Conservation (phyloP, 2,329 filamentous ascomycete species). For the Pseudocercospora cruenta region DNA sequence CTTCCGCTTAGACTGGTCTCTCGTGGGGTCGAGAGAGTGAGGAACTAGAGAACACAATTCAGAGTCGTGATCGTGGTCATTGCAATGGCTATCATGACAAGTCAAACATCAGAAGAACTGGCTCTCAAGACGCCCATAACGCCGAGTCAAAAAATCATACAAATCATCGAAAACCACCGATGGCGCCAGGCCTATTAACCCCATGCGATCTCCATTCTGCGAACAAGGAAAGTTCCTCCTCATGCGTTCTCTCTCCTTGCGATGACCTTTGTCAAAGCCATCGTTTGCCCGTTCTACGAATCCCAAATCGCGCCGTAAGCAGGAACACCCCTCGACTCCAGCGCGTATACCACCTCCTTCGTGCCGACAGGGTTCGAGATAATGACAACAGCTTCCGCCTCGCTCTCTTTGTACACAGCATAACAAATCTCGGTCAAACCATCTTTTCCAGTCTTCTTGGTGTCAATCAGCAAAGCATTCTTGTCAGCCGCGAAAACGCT, state of each 20-base stretch:
- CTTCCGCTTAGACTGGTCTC: not conserved
- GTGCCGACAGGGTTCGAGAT: conserved; percentile 73
- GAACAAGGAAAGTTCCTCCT: not conserved
- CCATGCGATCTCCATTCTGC: no score
- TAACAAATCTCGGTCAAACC: conserved; percentile 64
- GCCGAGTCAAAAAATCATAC: not conserved
- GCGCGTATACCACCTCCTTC: conserved; percentile 67
- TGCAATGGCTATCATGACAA: not conserved
- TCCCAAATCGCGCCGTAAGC: conserved; percentile 79
- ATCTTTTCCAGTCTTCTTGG: conserved; percentile 58
- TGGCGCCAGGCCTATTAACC: not conserved
- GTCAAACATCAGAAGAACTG: not conserved
- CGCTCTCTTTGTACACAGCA: conserved; percentile 50
- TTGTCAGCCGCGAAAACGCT: conserved; percentile 62
- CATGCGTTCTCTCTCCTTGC: not conserved
- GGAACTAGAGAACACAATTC: not conserved
- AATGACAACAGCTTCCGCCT: conserved; percentile 71
- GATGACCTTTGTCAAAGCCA: no score
- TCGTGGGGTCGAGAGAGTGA: not conserved
- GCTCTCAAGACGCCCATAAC: not conserved
- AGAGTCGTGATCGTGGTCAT: not conserved
- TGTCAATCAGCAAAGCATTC: conserved; percentile 70
- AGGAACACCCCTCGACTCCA: conserved; percentile 67
- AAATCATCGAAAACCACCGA: not conserved
- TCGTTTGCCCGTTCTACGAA: conserved; percentile 48